Evolutionary conservation across 78 protist genomes (phyloP).

Genomic region (Planoprotostelium fungivorum): DNA sequence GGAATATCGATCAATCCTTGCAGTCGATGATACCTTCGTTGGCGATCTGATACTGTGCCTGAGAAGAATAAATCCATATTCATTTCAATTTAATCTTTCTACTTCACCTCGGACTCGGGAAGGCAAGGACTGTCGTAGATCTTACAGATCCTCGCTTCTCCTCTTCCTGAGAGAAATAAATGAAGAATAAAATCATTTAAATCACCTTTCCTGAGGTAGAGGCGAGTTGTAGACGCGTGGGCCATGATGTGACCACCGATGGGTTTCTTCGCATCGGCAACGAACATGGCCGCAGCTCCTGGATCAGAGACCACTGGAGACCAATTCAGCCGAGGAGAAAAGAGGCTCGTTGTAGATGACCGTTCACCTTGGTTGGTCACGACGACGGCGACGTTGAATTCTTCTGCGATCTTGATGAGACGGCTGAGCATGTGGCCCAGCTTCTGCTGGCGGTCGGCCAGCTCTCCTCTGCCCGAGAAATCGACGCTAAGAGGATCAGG

Average conservation of each 20-base stretch:
- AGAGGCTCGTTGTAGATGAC: not conserved
- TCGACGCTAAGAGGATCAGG: not conserved
- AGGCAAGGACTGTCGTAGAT: slow-evolving; percentile 93
- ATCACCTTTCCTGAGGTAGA: slow-evolving; percentile 73
- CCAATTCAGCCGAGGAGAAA: slow-evolving; percentile 33
- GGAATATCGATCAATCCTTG: slow-evolving; percentile 19
- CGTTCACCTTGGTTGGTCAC: slow-evolving; percentile 9
- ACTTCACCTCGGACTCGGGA: slow-evolving; percentile 84
- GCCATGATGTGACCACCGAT: slow-evolving; percentile 98
- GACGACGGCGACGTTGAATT: slow-evolving; percentile 86
- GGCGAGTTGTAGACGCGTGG: slow-evolving; percentile 93
- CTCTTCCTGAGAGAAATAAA: slow-evolving; percentile 60
- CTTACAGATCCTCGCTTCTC: slow-evolving; percentile 88
- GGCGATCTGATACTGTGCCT: not conserved
- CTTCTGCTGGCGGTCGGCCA: slow-evolving; percentile 89
- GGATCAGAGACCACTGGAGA: slow-evolving; percentile 95
- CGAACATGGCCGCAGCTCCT: slow-evolving; percentile 72
- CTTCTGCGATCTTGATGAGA: slow-evolving; percentile 84
- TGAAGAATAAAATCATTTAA: not conserved
- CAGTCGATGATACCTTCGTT: slow-evolving; percentile 11
- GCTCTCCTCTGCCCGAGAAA: slow-evolving; percentile 90
- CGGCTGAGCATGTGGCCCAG: slow-evolving; percentile 84
- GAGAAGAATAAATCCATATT: not conserved
- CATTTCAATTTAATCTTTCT: not conserved
- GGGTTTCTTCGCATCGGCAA: slow-evolving; percentile 88